Base-by-base conservation (phyloP, 2,329 filamentous ascomycete genomes). In the Fusarium sp. region DNA sequence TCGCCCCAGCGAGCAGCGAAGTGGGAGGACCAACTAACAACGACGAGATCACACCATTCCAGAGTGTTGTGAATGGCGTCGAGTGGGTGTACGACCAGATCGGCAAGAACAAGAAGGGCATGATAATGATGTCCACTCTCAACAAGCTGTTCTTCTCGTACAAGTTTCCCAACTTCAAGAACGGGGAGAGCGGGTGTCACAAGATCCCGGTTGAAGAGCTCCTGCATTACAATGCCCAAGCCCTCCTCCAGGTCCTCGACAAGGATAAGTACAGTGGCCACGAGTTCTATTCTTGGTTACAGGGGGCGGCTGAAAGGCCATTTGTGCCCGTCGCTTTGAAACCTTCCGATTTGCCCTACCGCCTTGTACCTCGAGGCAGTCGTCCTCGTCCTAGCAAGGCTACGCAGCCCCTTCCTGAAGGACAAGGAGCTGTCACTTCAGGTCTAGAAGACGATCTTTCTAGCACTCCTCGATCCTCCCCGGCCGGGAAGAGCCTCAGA, bases 151-250 rank as follows among this genome's bases (percentile, higher is more conserved):
- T 82, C 70, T 80, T 81, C 23, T 66, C 61, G 25, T 82, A 82
- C 71, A 79, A 72, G 34, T 81, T 84, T 32, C 81, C 81, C 9
- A 66, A 62, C 30, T 77, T 69, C 41, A 81, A 78, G 39, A 79
- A 70, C 5, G 77, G 75, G 0, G 58, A 79, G 13, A 74, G 45
- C 6, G 82, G 79, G 23, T 77, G 80, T n/a, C 85, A 87, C 75
- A 85, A 79, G 56, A 82, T 88, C 11, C 82, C 82, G 4, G 79
- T 82, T 4, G 66, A 79, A 41, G 85, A 88, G 41, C 76, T 89
- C 4, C 76, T 87, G 3, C 81, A 84, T 14, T 88, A 87, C 69
- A 86, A 87, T 63, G 82, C 86, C 2, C 74, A 73, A 6, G 82
- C 83, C 7, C 80, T 90, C 7, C 71, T 86, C 1, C 64, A 77